Base-by-base conservation (phyloP, 2,329 filamentous ascomycete genomes). In the Phoma sp. region DNA sequence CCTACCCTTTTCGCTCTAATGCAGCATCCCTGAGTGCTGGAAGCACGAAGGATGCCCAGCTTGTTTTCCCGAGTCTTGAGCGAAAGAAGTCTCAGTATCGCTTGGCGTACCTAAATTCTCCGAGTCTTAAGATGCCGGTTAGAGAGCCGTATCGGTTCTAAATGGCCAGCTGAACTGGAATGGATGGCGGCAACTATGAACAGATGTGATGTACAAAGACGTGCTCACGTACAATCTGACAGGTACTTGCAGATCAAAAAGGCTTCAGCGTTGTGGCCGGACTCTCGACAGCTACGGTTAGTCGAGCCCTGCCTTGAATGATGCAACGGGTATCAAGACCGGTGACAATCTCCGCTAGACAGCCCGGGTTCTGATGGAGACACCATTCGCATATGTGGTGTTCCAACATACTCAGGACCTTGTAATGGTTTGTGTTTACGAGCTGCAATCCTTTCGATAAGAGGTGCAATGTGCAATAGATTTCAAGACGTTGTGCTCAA, bases 21-120 rank as follows among this genome's bases (percentile, higher is more conserved):
- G 37, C 36, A 41, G 21, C 36, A 43, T 37, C 43, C 43, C 43
- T 32, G 50, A 17, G 6, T 22, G 3, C 37, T 25, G 33, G 17
- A 38, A 32, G 37, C 24, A 33, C 38, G 21, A 43, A 53, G 38
- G 50, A 47, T 43, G 43, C 24, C 29, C 36, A n/a, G 21, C 6
- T 35, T 19, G 32, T 31, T 29, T n/a, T 13, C 29, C 38, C 43
- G 24, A 47, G 22, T 47, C 24, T 9, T 22, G 19, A 22, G 13
- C 15, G 29, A 29, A n/a, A 15, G 21, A 13, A 17, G 29, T 17
- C 10, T 43, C 41, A 43, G 24, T 6, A 9, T 33, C 24, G 17
- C 17, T 19, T 33, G 19, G 17, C 41, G n/a, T 21, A 32, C 17
- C 2, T 21, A n/a, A 19, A 32, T 17, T 12, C 22, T 39, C 37